phyloP scores from a whole-genome alignment of 306 rosid genomes.

The Citrullus colocynthis region DNA sequence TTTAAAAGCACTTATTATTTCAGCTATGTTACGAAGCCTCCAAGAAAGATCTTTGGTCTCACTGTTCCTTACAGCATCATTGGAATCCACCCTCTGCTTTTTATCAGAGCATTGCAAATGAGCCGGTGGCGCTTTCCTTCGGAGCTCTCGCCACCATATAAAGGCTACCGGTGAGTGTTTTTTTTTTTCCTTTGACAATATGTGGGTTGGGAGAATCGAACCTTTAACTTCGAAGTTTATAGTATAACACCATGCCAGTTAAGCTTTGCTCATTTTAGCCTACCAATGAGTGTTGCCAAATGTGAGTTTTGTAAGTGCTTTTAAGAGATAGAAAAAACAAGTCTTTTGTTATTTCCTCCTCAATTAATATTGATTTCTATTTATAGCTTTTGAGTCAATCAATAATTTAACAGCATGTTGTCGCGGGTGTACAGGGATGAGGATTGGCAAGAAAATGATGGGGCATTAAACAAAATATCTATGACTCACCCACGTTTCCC shows the following conservation, averaged over 20 bases:
- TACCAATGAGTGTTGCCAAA: not conserved
- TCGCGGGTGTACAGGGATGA: conserved; percentile 52
- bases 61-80: conserved; percentile 65
- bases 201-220: too few species aligned
- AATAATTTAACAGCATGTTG: too few species aligned
- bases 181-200: too few species aligned
- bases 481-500: conserved; percentile 92
- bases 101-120: conserved; percentile 80
- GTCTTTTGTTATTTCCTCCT: too few species aligned
- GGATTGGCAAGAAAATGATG: conserved; percentile 96
- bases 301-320: not conserved
- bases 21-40: conserved; percentile 86
- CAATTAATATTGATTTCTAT: too few species aligned
- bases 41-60: conserved; percentile 49
- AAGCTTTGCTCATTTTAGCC: too few species aligned
- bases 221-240: too few species aligned
- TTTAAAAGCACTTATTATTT: conserved; percentile 84
- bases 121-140: conserved; percentile 82
- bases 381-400: too few species aligned
- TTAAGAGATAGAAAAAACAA: too few species aligned
- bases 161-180: conserved; percentile 61
- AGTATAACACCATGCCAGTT: too few species aligned
- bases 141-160: conserved; percentile 69
- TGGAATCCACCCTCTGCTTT: conserved; percentile 71
- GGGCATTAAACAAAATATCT: conserved; percentile 83